These are phyloP conservation scores for Hanseniaspora jakobsenii DNA, from an alignment of 805 yeast genomes.

Conservation along the genomic window DNA sequence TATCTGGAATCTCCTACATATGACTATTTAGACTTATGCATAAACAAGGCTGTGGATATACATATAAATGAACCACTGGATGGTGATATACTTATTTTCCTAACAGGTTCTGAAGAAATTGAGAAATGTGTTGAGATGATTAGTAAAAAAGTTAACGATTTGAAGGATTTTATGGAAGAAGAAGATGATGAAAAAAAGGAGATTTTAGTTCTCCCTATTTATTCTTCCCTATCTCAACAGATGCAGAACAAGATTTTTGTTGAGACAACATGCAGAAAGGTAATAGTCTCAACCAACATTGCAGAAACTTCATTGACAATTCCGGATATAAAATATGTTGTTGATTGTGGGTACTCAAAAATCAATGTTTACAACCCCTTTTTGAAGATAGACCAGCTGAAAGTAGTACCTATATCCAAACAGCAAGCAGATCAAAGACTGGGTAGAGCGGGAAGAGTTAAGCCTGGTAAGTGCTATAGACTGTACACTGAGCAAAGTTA, in stretches of 20 bases:
- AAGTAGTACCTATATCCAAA: slow-evolving; percentile 75
- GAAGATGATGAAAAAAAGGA: slow-evolving; percentile 40
- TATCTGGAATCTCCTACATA: slow-evolving; percentile 74
- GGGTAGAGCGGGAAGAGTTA: slow-evolving; percentile 96
- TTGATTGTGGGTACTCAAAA: slow-evolving; percentile 92
- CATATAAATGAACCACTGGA: slow-evolving; percentile 59
- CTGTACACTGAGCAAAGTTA: slow-evolving; percentile 79
- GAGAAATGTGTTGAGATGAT: slow-evolving; percentile 75
- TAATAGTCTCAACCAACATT: slow-evolving; percentile 86
- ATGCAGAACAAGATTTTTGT: slow-evolving; percentile 81
- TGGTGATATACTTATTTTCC: slow-evolving; percentile 73
- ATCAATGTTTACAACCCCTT: slow-evolving; percentile 79
- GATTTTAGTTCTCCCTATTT: slow-evolving; percentile 70
- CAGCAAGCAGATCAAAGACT: slow-evolving; percentile 94
- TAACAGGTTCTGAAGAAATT: slow-evolving; percentile 91
- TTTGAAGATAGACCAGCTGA: slow-evolving; percentile 80
- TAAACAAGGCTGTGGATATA: slow-evolving; percentile 76
- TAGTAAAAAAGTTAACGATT: slow-evolving; percentile 47
- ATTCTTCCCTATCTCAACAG: slow-evolving; percentile 83
- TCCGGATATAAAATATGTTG: slow-evolving; percentile 81
- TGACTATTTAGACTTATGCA: slow-evolving; percentile 72
- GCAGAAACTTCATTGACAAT: slow-evolving; percentile 96
- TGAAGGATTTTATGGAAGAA: slow-evolving; percentile 33
- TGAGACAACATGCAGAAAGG: slow-evolving; percentile 74
- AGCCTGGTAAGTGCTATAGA: slow-evolving; percentile 88